Percentiles rank a stretch among this genome's conserved stretches.
Conservation (phyloP, 2,329 filamentous ascomycete genomes). For the Cryphonectria naterciae region DNA sequence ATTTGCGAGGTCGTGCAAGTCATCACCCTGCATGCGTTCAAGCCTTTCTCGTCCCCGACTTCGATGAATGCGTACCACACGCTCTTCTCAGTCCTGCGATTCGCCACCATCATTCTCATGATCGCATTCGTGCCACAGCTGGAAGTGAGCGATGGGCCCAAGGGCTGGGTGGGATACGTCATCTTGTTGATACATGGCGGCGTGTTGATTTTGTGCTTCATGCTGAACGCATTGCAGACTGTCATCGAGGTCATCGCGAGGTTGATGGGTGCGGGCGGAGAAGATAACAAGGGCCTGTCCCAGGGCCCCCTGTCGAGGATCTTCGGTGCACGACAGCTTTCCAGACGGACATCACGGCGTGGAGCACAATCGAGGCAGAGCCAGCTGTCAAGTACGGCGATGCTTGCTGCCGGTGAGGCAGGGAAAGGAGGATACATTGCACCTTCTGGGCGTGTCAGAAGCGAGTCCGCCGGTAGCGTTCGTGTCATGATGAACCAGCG, state of each 20-base stretch:
- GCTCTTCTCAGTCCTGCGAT: slow-evolving; percentile 77
- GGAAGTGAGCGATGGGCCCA: slow-evolving; percentile 75
- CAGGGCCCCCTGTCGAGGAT: slow-evolving; percentile 87
- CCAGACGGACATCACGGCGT: slow-evolving; percentile 69
- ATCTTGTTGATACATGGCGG: slow-evolving; percentile 85
- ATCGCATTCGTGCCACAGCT: slow-evolving; percentile 85
- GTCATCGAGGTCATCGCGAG: slow-evolving; percentile 86
- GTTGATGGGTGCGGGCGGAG: slow-evolving; percentile 79
- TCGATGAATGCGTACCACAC: slow-evolving; percentile 98
- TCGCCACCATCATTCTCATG: slow-evolving; percentile 76
- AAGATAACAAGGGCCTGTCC: slow-evolving; percentile 69
- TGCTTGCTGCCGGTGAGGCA: slow-evolving; percentile 71
- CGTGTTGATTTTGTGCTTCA: slow-evolving; percentile 88
- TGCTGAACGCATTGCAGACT: slow-evolving; percentile 89
- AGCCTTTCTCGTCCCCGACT: slow-evolving; percentile 85
- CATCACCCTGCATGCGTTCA: slow-evolving; percentile 84
- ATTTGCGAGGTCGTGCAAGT: slow-evolving; percentile 93
- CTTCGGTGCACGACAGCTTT: slow-evolving; percentile 88
- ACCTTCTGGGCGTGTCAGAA: slow-evolving; percentile 59
- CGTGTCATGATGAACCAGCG: slow-evolving; percentile 53
- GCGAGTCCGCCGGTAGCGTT: slow-evolving; percentile 64
- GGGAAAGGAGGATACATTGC: slow-evolving; percentile 64
- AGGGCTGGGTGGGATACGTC: slow-evolving; percentile 94
- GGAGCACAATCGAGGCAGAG: slow-evolving; percentile 73
- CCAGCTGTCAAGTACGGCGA: slow-evolving; percentile 80